These are phyloP conservation scores for Lentinula raphanica DNA, from an alignment of 768 basidiomycete genomes.

Conservation along the genomic window DNA sequence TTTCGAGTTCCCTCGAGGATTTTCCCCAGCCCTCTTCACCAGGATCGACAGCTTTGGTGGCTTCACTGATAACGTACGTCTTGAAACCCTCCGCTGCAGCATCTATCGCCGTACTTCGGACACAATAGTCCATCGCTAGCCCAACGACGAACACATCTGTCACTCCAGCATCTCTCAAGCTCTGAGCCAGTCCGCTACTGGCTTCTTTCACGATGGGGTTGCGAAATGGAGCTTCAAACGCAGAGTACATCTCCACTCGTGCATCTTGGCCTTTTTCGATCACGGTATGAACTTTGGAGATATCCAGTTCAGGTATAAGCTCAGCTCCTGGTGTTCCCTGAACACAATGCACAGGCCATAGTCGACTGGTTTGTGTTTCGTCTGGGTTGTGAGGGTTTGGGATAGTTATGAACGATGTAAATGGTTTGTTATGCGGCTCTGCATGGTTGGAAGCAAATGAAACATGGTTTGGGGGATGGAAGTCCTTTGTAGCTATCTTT, in stretches of 20 bases:
- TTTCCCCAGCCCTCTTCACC: slow-evolving; percentile 11
- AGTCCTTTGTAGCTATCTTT: slow-evolving; percentile 53
- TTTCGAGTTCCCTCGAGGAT: slow-evolving; percentile 12
- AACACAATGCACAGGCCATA: slow-evolving; percentile 74
- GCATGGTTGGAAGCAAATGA: slow-evolving; percentile 54
- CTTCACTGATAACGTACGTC: slow-evolving; percentile 17
- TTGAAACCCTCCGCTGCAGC: slow-evolving; percentile 34
- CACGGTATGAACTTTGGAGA: slow-evolving; percentile 15
- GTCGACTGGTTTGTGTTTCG: slow-evolving; percentile 34
- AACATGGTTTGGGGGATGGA: slow-evolving; percentile 58
- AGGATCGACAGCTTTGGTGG: slow-evolving; percentile 21
- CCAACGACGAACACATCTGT: slow-evolving; percentile 49
- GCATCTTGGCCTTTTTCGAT: slow-evolving; percentile 34
- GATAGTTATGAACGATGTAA: slow-evolving; percentile 17
- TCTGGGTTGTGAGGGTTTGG: slow-evolving; percentile 31
- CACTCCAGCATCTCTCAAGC: slow-evolving; percentile 29
- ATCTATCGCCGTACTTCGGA: slow-evolving; percentile 41
- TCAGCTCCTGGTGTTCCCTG: slow-evolving; percentile 45
- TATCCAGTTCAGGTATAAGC: slow-evolving; percentile 40
- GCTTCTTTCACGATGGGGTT: slow-evolving; percentile 14
- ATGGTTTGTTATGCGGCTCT: slow-evolving; percentile 17
- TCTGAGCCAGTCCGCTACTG: slow-evolving; percentile 11
- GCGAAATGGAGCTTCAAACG: slow-evolving; percentile 48
- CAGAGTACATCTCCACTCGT: slow-evolving; percentile 62
- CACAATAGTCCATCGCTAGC: slow-evolving; percentile 67